Conservation (phyloP, 2,329 filamentous ascomycete genomes). For the Claviceps quebecensis region DNA sequence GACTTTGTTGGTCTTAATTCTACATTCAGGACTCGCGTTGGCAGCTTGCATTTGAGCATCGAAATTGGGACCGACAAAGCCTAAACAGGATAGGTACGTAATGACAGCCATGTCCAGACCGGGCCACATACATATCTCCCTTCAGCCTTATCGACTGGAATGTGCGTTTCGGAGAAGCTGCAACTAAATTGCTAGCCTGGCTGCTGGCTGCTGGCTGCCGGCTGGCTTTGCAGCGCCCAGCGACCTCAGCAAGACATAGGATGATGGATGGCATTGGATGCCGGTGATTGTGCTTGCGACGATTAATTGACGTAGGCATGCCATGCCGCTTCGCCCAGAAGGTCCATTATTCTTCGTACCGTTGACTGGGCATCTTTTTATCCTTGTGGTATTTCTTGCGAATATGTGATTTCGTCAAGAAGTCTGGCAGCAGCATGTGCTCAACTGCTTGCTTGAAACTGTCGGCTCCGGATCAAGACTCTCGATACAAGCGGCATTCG, state of each 20-base stretch:
- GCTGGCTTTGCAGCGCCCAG: background rate
- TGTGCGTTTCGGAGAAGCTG: background rate
- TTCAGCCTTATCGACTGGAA: constrained; percentile 9
- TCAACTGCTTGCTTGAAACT: no score
- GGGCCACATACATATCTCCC: constrained; percentile 3
- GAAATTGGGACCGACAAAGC: background rate
- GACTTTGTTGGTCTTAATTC: background rate
- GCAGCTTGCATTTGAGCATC: background rate
- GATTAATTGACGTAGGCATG: background rate
- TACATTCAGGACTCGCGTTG: background rate
- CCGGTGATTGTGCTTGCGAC: background rate
- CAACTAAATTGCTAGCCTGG: background rate
- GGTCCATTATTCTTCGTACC: no score
- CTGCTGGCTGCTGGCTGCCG: no score
- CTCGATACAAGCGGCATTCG: no score
- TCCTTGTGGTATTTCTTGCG: no score
- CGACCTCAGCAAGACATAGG: no score
- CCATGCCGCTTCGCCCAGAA: background rate
- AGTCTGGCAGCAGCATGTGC: no score
- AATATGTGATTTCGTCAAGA: no score
- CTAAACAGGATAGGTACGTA: background rate
- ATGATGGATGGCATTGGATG: no score
- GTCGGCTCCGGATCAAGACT: no score
- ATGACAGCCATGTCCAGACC: background rate
- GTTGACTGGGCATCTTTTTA: no score